Base-by-base conservation (phyloP, 148 eudicot species). In the Spergularia marina region DNA sequence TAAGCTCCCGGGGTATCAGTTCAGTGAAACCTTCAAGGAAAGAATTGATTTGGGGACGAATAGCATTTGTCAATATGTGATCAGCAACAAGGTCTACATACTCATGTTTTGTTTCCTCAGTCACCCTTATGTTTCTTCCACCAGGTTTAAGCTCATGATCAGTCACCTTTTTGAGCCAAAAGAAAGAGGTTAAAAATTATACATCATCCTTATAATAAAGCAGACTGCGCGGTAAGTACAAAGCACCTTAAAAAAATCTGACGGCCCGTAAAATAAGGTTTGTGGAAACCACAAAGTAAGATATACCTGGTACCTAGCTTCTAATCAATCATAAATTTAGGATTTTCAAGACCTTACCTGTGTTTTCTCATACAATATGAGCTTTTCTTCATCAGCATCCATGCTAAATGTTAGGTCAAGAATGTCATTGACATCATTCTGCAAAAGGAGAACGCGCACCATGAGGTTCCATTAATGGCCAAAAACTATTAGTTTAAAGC, bases 341-440 rank as follows among this genome's bases (percentile, higher is more conserved):
- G 13, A 64, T 36, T n/a, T 21, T 30, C 68, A 64, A 51, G 36
- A 66, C 30, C 30, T 15, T 81, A 95, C 99, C 99, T 95, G 97
- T 74, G 94, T 88, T 80, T 91, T 95, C 84, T 91, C 99, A 74
- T 92, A 95, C 54, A 95, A 90, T 40, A 95, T 95, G 59, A 87
- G 97, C 56, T 95, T 92, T 84, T 95, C 99, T 82, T 95, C 99
- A 84, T 95, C 98, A 11, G 99, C 91, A 74, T 95, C 99, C 97
- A 95, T 91, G 88, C 99, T 95, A 83, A 95, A 95, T 59, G 99
- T 92, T 40, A 95, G 87, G 84, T 92, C 99, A 66, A 86, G 98
- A 78, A 95, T 87, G 79, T 92, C 99, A 76, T 78, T 95, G 65
- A 95, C 92, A 78, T 95, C 98, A 85, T 95, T 92, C 99, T 95